Conservation (phyloP, 192 early-diverging fungal species). For the Chytriomyces confervae region DNA sequence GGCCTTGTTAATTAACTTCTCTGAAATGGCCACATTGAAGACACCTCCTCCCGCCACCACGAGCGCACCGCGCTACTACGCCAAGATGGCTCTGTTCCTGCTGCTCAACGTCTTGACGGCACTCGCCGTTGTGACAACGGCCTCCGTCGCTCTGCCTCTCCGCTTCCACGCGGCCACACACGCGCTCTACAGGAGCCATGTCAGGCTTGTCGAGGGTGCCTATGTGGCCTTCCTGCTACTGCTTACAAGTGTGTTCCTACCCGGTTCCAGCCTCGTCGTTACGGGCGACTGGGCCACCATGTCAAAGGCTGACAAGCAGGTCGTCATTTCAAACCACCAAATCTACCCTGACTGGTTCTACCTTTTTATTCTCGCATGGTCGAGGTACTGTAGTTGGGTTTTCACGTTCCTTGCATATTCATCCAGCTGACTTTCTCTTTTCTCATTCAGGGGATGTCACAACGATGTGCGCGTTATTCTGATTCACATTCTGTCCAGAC, state of each 20-base stretch:
- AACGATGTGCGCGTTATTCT: constrained; percentile 91
- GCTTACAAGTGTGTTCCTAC: constrained; percentile 42
- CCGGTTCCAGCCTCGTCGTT: constrained; percentile 45
- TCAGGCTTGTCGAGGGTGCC: constrained; percentile 41
- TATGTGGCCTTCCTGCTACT: constrained; percentile 50
- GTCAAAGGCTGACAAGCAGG: constrained; percentile 22
- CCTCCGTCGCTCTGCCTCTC: constrained; percentile 38
- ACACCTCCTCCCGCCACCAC: no score
- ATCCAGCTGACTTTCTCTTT: background rate
- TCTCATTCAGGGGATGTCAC: constrained; percentile 64
- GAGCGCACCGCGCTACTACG: background rate
- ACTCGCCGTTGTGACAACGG: constrained; percentile 34
- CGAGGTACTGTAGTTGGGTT: background rate
- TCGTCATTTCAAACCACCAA: constrained; percentile 61
- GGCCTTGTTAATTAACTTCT: no score
- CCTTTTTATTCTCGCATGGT: constrained; percentile 55
- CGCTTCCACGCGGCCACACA: constrained; percentile 26
- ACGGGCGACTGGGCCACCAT: constrained; percentile 49
- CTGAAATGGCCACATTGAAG: no score
- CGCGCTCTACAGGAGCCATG: constrained; percentile 41
- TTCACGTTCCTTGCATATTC: background rate
- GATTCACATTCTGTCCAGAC: constrained; percentile 76
- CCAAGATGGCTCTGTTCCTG: constrained; percentile 40
- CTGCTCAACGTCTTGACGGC: constrained; percentile 36
- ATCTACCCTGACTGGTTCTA: constrained; percentile 65